Evolutionary conservation across 2,329 filamentous ascomycete species (phyloP).

Genomic region (Pseudogymnoascus sp.): DNA sequence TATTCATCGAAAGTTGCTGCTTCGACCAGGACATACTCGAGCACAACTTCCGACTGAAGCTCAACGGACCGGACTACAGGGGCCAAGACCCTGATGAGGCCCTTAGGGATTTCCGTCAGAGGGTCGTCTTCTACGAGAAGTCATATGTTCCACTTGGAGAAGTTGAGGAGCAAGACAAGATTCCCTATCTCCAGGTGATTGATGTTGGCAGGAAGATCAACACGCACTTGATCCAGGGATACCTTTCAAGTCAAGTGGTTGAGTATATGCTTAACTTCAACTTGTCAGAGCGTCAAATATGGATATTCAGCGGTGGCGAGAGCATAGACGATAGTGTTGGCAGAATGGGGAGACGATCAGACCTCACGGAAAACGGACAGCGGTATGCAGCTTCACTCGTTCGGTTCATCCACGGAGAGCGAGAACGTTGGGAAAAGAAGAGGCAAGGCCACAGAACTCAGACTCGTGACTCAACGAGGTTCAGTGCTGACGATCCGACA

Average conservation of each 20-base stretch:
- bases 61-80: constrained; percentile 86
- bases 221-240: constrained; percentile 96
- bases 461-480: no score
- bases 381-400: no score
- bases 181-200: constrained; percentile 96
- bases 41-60: constrained; percentile 57
- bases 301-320: no score
- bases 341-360: no score
- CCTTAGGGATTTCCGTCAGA: constrained; percentile 82
- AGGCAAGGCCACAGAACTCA: no score
- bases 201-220: constrained; percentile 93
- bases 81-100: constrained; percentile 91
- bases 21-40: constrained; percentile 93
- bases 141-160: constrained; percentile 90
- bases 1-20: constrained; percentile 96
- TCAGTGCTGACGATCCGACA: no score
- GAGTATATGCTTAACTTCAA: constrained; percentile 99
- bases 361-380: no score
- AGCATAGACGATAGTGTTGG: no score
- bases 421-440: no score
- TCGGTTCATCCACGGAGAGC: no score
- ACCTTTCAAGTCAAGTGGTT: constrained; percentile 89
- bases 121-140: constrained; percentile 95
- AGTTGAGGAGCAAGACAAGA: constrained; percentile 60
- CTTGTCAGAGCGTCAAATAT: constrained; percentile 13